Percentiles rank a stretch among this genome's conserved stretches.
Conservation (phyloP, 148 eudicot genomes). For the Tetragonia tetragonoides region DNA sequence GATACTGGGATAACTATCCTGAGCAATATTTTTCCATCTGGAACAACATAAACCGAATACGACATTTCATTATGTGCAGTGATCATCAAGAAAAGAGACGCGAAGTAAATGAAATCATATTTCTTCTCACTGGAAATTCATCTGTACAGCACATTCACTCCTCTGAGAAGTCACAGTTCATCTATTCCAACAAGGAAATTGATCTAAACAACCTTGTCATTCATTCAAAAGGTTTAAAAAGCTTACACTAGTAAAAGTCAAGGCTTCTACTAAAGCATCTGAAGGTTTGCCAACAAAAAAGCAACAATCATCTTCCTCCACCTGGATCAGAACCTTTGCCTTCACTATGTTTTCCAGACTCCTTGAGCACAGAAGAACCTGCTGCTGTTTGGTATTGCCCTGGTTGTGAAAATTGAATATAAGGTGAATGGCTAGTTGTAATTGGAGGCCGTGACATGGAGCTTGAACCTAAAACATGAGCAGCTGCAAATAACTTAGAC, state of each 20-base stretch:
- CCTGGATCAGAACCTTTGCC: constrained; percentile 33
- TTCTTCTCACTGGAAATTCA: not conserved
- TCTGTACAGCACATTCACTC: not conserved
- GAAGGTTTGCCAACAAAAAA: not conserved
- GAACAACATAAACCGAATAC: no score
- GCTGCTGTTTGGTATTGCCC: constrained; percentile 31
- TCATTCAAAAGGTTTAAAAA: not conserved
- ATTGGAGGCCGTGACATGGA: constrained; percentile 30
- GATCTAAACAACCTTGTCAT: not conserved
- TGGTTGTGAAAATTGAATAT: constrained; percentile 31
- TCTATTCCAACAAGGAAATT: not conserved
- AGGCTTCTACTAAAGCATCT: not conserved
- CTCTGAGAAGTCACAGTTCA: constrained; percentile 1
- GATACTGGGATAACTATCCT: no score
- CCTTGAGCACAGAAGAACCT: constrained; percentile 34
- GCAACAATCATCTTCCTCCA: constrained; percentile 16
- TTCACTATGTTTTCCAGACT: constrained; percentile 33
- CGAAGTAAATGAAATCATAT: not conserved
- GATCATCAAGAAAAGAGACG: no score
- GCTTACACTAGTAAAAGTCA: not conserved
- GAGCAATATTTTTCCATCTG: no score
- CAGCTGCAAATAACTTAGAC: constrained; percentile 37
- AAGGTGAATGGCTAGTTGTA: constrained; percentile 35
- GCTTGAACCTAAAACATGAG: constrained; percentile 26
- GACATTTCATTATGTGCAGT: no score